These are phyloP conservation scores for Penicillium ucsense DNA, from an alignment of 495 filamentous ascomycete species.

Conservation along the genomic window DNA sequence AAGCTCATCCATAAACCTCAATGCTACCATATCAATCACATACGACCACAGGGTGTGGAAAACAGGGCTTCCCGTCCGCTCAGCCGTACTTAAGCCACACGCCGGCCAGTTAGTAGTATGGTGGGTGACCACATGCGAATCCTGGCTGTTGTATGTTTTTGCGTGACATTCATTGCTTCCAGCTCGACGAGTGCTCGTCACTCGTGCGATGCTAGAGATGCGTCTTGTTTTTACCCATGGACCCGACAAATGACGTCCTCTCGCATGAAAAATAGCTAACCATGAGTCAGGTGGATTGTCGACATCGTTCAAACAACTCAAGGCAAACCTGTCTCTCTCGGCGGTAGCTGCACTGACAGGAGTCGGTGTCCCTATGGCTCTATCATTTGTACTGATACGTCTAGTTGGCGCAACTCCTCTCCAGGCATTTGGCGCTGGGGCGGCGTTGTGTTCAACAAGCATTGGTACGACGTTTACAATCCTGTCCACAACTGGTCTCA, in stretches of 20 bases:
- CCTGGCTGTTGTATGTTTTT: conserved; percentile 2
- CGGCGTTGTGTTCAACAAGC: conserved; percentile 66
- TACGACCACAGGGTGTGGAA: conserved; percentile 1
- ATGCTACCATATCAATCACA: neutral
- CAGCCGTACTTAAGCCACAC: neutral
- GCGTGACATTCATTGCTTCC: too few relatives aligned
- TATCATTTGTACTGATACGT: conserved; percentile 52
- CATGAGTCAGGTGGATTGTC: conserved; percentile 49
- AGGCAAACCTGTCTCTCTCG: conserved; percentile 51
- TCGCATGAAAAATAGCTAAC: neutral
- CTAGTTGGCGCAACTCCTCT: conserved; percentile 36
- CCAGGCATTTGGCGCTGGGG: conserved; percentile 65
- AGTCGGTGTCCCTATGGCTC: conserved; percentile 51
- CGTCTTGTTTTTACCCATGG: too few relatives aligned
- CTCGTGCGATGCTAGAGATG: too few relatives aligned
- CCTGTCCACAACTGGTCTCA: conserved; percentile 46
- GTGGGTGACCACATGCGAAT: conserved; percentile 1
- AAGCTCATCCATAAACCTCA: neutral
- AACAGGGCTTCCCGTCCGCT: conserved; percentile 1
- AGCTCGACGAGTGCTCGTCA: too few relatives aligned
- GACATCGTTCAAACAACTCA: conserved; percentile 49
- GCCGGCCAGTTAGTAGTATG: neutral
- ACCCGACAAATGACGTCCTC: too few relatives aligned
- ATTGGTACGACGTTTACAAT: conserved; percentile 74
- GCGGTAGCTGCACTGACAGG: conserved; percentile 53